phyloP scores from a whole-genome alignment of 768 basidiomycete genomes.

The Nevesoporus exiguus region DNA sequence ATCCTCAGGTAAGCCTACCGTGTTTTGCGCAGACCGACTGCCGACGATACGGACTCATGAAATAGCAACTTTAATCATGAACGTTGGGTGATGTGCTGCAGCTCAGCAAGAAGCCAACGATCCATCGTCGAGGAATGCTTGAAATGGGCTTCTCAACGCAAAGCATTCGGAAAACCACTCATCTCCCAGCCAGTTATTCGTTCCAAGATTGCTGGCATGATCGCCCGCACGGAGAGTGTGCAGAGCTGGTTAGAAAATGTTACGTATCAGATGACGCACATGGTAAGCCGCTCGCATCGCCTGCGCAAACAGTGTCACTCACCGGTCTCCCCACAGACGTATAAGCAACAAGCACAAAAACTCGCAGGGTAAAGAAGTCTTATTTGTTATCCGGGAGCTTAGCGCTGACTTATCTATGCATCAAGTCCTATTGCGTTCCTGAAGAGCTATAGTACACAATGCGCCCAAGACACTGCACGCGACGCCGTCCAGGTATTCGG shows the following conservation, averaged over 20 bases:
- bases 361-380: slow-evolving; percentile 59
- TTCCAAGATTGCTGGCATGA: slow-evolving; percentile 85
- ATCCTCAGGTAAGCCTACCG: slow-evolving; percentile 43
- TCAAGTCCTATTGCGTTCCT: slow-evolving; percentile 70
- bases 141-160: slow-evolving; percentile 87
- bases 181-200: slow-evolving; percentile 85
- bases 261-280: slow-evolving; percentile 85
- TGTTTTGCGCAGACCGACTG: neutral
- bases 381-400: neutral
- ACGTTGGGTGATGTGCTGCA: slow-evolving; percentile 87
- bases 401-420: neutral
- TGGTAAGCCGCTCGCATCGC: slow-evolving; percentile 40
- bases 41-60: slow-evolving; percentile 11
- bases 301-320: neutral
- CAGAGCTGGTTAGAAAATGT: slow-evolving; percentile 88
- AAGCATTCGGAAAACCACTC: slow-evolving; percentile 88
- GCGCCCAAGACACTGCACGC: slow-evolving; percentile 74
- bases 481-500: slow-evolving; percentile 83
- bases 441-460: slow-evolving; percentile 74
- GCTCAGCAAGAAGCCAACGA: slow-evolving; percentile 69
- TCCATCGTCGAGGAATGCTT: slow-evolving; percentile 76
- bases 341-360: slow-evolving; percentile 67
- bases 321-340: slow-evolving; percentile 38
- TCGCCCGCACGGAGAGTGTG: slow-evolving; percentile 73
- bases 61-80: slow-evolving; percentile 90